Evolutionary conservation across 495 filamentous ascomycete genomes (phyloP), one percentile per base, ranked within the genome.

Genomic region (Penicillium robsamsonii): DNA sequence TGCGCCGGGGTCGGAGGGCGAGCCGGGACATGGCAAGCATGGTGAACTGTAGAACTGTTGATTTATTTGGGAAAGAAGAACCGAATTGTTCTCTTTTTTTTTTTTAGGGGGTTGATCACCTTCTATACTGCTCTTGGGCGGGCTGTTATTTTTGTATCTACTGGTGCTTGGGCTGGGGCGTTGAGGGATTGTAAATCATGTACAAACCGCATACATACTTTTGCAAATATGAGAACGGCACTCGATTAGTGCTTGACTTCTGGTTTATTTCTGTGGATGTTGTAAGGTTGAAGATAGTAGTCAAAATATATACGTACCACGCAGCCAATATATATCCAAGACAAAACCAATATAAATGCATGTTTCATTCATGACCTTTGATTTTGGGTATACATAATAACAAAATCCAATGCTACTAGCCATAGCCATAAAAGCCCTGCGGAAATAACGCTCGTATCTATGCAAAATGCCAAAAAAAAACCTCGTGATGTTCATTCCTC

Each of bases 401-500:
- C 20, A 24, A 43, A 43, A 24, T 42, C 17, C 42, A 46, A 35
- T 29, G 15, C 27, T 53, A 44, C 13, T n/a, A 48, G 45, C 13
- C 20, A 44, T 43, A 48, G 51, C 25, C 41, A 52, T 59, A 41
- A 25, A 50, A 44, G 24, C 33, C 44, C 20, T 30, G n/a, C n/a
- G n/a, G n/a, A n/a, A n/a, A n/a, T n/a, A n/a, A n/a, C n/a, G n/a
- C n/a, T n/a, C n/a, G n/a, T n/a, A n/a, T n/a, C n/a, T n/a, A n/a
- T n/a, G n/a, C n/a, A n/a, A n/a, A n/a, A n/a, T n/a, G n/a, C n/a
- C n/a, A n/a, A n/a, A n/a, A n/a, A n/a, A n/a, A n/a, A n/a, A n/a
- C n/a, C n/a, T n/a, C 17, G 7, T 43, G 41, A 29, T 30, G 13
- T 29, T 68, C 44, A 76, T 49, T 75, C 73, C 37, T 79, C 76